Evolutionary conservation across 345 rosid genomes (phyloP).

Genomic region (Dipteronia dyeriana): DNA sequence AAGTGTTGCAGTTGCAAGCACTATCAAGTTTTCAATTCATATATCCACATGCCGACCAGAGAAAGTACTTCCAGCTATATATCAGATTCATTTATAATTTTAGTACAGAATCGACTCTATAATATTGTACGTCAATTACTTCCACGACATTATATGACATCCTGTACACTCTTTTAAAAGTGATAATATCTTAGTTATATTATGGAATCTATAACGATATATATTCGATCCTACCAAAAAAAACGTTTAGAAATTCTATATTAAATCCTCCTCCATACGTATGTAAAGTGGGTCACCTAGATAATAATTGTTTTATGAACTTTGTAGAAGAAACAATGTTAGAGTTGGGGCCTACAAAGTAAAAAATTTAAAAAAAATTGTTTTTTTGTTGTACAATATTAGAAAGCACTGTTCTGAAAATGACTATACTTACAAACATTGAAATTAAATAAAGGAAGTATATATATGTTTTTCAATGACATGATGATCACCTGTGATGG

Average conservation of each 20-base stretch:
- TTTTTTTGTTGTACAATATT: background rate
- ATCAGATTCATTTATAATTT: no score
- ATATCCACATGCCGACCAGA: background rate
- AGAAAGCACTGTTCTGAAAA: background rate
- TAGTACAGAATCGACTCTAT: no score
- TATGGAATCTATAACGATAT: no score
- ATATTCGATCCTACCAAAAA: no score
- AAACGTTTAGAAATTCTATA: no score
- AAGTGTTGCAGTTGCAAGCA: background rate
- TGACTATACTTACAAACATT: background rate
- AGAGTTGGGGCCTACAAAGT: background rate
- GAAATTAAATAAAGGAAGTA: background rate
- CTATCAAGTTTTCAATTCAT: background rate
- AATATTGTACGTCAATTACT: no score
- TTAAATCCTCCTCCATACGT: no score
- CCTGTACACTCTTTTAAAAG: no score
- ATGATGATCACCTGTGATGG: constrained; percentile 23
- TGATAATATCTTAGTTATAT: no score
- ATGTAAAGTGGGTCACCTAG: background rate
- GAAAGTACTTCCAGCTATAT: background rate
- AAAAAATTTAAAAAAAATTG: background rate
- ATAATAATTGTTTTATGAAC: background rate
- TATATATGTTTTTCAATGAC: background rate
- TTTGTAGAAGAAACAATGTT: background rate
- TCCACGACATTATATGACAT: no score